phyloP scores from a whole-genome alignment of 176 grass and related monocot genomes.

The Aegilops umbellulata region DNA sequence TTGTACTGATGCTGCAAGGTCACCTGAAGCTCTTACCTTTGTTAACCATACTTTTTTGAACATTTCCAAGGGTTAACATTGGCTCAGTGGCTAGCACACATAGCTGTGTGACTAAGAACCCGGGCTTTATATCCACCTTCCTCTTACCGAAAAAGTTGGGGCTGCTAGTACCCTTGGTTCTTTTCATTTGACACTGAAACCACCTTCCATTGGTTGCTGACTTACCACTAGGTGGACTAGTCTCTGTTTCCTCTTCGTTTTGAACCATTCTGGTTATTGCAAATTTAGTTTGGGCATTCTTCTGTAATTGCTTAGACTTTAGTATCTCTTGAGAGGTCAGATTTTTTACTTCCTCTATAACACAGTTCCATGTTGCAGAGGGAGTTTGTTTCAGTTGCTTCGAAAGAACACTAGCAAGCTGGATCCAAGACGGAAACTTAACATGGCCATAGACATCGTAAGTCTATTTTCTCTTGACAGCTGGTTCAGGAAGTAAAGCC shows the following conservation, averaged over 20 bases:
- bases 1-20: slow-evolving; percentile 2
- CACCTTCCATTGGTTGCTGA: background rate
- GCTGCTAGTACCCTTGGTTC: background rate
- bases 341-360: slow-evolving; percentile 4
- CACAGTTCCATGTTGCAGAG: slow-evolving; percentile 42
- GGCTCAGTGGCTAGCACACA: background rate
- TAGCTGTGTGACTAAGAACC: background rate
- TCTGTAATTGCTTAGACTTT: background rate
- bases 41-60: background rate
- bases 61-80: background rate
- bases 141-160: background rate
- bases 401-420: slow-evolving; percentile 64
- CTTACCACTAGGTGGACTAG: background rate
- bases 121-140: background rate
- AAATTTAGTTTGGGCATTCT: background rate
- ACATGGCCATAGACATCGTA: slow-evolving; percentile 92
- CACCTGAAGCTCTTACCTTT: background rate
- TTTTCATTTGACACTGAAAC: background rate
- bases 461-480: slow-evolving; percentile 40
- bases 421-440: slow-evolving; percentile 67
- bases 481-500: slow-evolving; percentile 4
- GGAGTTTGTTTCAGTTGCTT: slow-evolving; percentile 91
- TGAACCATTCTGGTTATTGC: background rate
- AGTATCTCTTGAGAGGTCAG: background rate
- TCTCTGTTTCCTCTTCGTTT: background rate